Evolutionary conservation across 2,329 filamentous ascomycete species (phyloP).

Genomic region (Camptophora hylomeconis): DNA sequence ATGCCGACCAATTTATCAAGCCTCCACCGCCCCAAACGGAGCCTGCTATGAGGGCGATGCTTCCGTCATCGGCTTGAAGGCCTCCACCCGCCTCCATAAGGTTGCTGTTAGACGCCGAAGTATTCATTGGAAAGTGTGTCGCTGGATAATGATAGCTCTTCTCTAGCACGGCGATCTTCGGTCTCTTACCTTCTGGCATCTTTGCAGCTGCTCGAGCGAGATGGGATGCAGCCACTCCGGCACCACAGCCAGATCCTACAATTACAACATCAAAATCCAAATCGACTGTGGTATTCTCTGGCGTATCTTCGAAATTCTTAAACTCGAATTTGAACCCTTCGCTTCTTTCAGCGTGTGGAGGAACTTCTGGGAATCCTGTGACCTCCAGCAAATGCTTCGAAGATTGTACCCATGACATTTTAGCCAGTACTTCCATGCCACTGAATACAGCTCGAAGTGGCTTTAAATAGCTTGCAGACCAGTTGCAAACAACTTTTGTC

Average conservation of each 20-base stretch:
- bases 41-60: slow-evolving; percentile 52
- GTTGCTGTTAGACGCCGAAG: slow-evolving; percentile 45
- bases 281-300: slow-evolving; percentile 39
- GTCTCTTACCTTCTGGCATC: slow-evolving; percentile 54
- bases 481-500: slow-evolving; percentile 39
- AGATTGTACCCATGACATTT: slow-evolving; percentile 39
- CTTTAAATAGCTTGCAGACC: slow-evolving; percentile 40
- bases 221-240: slow-evolving; percentile 45
- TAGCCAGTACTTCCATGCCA: slow-evolving; percentile 36
- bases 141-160: slow-evolving; percentile 68
- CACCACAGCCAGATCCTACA: slow-evolving; percentile 77
- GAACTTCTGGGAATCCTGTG: slow-evolving; percentile 41
- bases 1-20: slow-evolving; percentile 71
- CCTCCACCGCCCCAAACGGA: slow-evolving; percentile 75
- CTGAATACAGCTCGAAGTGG: slow-evolving; percentile 38
- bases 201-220: slow-evolving; percentile 53
- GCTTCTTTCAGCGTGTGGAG: slow-evolving; percentile 38
- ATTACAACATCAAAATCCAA: slow-evolving; percentile 67
- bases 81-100: slow-evolving; percentile 59
- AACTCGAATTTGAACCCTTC: slow-evolving; percentile 44
- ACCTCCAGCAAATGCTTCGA: slow-evolving; percentile 38
- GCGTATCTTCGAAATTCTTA: slow-evolving; percentile 40
- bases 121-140: slow-evolving; percentile 60
- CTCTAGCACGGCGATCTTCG: slow-evolving; percentile 65
- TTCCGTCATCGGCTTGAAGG: slow-evolving; percentile 41